Evolutionary conservation across 352 stramenopile genomes (phyloP), one percentile per base, ranked within the genome.

Genomic region (Globisporangium nunn): DNA sequence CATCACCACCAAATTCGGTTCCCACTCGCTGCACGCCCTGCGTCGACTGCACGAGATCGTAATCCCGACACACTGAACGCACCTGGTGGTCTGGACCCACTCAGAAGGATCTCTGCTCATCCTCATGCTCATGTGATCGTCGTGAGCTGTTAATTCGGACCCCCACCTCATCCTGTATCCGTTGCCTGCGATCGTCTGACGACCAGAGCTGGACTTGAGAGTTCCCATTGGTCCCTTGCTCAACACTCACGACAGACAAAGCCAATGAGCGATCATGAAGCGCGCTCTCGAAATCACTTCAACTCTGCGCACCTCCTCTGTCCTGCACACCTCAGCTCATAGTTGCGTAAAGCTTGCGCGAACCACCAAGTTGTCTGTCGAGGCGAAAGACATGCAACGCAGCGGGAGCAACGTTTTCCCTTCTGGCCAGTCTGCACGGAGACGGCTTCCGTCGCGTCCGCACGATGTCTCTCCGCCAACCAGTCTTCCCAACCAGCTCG

Each of bases 181-280:
- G 17, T 43, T 12, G 37, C 37, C 37, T 43, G 37, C 15, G 37
- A 43, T 43, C 37, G 37, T 6, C 37, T 43, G 37, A 43, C 37
- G 37, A 43, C 37, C 37, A 12, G 37, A 43, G 10, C 37, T 43
- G 37, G 11, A 17, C 37, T 43, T 43, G 37, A 23, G 37, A 43
- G 54, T 18, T 52, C 43, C 18, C 17, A 35, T 40, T 52, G 28
- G 48, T 59, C 6, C 43, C 43, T 59, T 8, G 54, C 47, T 40
- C 43, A 47, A 28, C n/a, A 18, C 5, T 47, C 17, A 6, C 6
- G n/a, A 5, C 5, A 47, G 43, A 29, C 15, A 4, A 28, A 29
- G 14, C 43, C 43, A 47, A 47, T 47, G 43, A 29, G 43, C 3
- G 11, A 8, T 6, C 43, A n/a, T 14, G 17, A 18, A n/a, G 43